Conservation (phyloP, 2,329 filamentous ascomycete species). For the Cryphonectria radicalis region DNA sequence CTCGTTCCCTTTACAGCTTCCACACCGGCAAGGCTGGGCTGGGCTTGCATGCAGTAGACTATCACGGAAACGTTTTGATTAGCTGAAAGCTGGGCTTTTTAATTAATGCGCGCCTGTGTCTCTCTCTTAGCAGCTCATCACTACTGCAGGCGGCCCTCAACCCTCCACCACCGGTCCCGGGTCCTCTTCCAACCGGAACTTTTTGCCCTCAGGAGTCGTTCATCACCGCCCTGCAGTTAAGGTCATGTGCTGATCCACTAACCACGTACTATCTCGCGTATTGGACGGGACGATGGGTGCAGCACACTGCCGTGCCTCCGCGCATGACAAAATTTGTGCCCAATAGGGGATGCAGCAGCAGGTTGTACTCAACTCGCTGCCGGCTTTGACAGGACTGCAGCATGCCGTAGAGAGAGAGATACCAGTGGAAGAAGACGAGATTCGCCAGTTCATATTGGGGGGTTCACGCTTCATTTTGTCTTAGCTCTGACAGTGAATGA, state of each 20-base stretch:
- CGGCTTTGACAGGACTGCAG: background rate
- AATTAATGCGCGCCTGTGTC: background rate
- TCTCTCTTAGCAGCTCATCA: background rate
- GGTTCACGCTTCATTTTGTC: background rate
- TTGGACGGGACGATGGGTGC: background rate
- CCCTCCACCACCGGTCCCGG: background rate
- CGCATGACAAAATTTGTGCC: conserved; percentile 12
- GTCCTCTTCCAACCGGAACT: background rate
- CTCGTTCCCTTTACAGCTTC: background rate
- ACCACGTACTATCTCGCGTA: background rate
- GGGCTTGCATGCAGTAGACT: background rate
- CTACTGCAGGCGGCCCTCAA: conserved; percentile 1
- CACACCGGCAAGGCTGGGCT: background rate
- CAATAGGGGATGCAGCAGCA: background rate
- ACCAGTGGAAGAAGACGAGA: background rate
- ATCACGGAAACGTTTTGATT: background rate
- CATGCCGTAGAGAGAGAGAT: background rate
- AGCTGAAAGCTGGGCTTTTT: background rate
- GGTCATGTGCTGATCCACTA: conserved; percentile 10
- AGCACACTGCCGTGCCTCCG: conserved; percentile 11
- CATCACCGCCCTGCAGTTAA: conserved; percentile 11
- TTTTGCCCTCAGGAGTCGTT: conserved; percentile 7
- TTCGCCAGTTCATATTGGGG: background rate
- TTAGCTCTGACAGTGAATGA: no score
- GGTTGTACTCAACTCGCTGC: background rate